Conservation (phyloP, 2,329 filamentous ascomycete species). For the Hortaea werneckii region DNA sequence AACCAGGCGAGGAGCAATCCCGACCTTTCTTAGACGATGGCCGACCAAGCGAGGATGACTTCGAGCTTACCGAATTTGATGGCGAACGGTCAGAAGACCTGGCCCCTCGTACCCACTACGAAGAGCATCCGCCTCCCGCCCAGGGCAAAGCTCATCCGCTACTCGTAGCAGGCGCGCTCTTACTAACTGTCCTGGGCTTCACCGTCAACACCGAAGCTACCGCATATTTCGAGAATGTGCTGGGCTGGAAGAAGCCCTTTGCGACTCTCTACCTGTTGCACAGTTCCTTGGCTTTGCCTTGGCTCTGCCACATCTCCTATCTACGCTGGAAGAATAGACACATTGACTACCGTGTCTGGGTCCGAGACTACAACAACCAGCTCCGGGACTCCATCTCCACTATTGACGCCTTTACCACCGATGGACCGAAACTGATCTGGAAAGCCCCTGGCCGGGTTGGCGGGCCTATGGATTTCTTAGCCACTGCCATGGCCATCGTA, state of each 20-base stretch:
- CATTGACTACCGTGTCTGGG: constrained; percentile 16
- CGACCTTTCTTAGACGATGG: constrained; percentile 4
- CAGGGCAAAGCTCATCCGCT: constrained; percentile 4
- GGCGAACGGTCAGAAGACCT: neutral
- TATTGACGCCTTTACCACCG: constrained; percentile 21
- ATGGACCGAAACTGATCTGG: constrained; percentile 14
- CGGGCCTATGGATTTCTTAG: constrained; percentile 22
- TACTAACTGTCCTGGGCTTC: constrained; percentile 20
- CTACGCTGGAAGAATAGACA: constrained; percentile 14
- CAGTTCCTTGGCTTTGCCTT: constrained; percentile 22
- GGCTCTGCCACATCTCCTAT: constrained; percentile 19
- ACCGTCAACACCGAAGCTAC: constrained; percentile 24
- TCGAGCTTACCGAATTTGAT: constrained; percentile 4
- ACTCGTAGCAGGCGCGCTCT: constrained; percentile 15
- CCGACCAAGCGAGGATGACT: constrained; percentile 1
- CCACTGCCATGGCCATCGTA: constrained; percentile 20
- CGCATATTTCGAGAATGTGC: constrained; percentile 23
- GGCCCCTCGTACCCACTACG: constrained; percentile 1
- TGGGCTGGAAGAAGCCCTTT: constrained; percentile 25
- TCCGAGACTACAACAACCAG: constrained; percentile 21
- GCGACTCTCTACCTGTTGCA: constrained; percentile 25
- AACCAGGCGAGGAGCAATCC: constrained; percentile 1
- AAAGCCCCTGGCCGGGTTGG: constrained; percentile 15
- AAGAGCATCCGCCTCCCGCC: neutral
- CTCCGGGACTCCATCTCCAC: constrained; percentile 19